Percentiles rank a stretch among this genome's conserved stretches.
Conservation (phyloP, 805 yeast genomes). For the Metschnikowia hibisci region DNA sequence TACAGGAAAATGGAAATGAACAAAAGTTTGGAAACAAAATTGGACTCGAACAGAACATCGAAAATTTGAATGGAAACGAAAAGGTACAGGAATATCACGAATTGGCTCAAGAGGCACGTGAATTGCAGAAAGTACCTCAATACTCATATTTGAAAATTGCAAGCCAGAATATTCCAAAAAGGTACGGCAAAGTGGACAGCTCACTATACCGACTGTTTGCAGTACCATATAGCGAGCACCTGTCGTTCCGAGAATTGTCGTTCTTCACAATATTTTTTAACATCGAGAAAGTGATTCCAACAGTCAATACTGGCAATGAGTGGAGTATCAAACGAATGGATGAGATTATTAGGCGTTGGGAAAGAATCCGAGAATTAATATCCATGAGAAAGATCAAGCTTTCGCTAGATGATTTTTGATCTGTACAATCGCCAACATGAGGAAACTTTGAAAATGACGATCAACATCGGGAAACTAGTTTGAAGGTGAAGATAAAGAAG, state of each 20-base stretch:
- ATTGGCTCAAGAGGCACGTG: conserved; percentile 1
- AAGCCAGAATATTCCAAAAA: conserved; percentile 23
- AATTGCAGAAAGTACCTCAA: conserved; percentile 19
- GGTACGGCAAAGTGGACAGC: conserved; percentile 19
- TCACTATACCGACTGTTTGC: conserved; percentile 45
- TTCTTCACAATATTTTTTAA: conserved; percentile 55
- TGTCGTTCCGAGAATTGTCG: conserved; percentile 77
- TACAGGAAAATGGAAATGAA: neutral
- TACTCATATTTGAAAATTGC: conserved; percentile 28
- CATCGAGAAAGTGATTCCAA: conserved; percentile 62
- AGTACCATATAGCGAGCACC: conserved; percentile 92
- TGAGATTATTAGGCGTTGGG: conserved; percentile 32
- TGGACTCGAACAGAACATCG: too few species aligned
- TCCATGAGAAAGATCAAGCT: conserved; percentile 5
- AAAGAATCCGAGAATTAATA: conserved; percentile 8
- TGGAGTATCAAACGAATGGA: conserved; percentile 27
- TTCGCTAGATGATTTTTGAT: conserved; percentile 18
- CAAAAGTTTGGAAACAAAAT: too few species aligned
- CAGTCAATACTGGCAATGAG: conserved; percentile 53
- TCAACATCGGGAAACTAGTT: too few species aligned
- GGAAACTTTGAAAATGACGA: too few species aligned
- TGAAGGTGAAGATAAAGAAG: too few species aligned
- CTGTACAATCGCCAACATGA: too few species aligned
- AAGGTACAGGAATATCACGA: neutral
- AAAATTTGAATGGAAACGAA: neutral